Conservation (phyloP, 805 yeast species). For the Yarrowia sp. region DNA sequence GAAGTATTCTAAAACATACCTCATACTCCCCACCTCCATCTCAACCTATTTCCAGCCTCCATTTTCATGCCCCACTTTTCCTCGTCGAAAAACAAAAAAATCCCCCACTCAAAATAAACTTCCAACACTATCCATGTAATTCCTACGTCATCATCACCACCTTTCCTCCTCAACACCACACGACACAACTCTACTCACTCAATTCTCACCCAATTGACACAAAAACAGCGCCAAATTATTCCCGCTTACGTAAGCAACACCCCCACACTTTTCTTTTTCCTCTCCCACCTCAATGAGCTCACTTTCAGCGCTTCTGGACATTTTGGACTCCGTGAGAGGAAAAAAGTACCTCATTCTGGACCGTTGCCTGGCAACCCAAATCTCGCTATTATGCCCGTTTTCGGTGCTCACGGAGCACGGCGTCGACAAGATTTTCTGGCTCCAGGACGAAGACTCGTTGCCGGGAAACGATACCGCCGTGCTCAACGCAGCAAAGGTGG, state of each 20-base stretch:
- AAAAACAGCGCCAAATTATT: too few species aligned
- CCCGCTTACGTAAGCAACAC: background rate
- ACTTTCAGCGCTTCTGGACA: background rate
- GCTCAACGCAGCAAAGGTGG: slow-evolving; percentile 3
- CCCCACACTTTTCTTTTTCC: too few species aligned
- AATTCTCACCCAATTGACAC: background rate
- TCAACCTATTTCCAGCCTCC: too few species aligned
- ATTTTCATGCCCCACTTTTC: too few species aligned
- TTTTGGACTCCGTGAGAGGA: slow-evolving; percentile 28
- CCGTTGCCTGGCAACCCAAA: slow-evolving; percentile 55
- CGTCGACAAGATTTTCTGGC: slow-evolving; percentile 59
- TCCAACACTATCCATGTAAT: too few species aligned
- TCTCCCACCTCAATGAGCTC: background rate
- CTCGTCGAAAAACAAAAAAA: too few species aligned
- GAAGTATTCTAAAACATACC: too few species aligned
- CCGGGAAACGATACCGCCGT: background rate
- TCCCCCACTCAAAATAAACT: too few species aligned
- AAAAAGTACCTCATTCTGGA: slow-evolving; percentile 55
- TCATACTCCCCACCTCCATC: too few species aligned
- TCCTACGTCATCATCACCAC: too few species aligned
- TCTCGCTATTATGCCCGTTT: slow-evolving; percentile 65
- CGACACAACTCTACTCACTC: too few species aligned
- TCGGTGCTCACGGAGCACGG: slow-evolving; percentile 59
- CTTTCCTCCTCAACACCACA: too few species aligned
- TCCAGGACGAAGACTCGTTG: slow-evolving; percentile 45